phyloP scores from a whole-genome alignment of 139 green algal genomes.

The Spirogloea muscicola region DNA sequence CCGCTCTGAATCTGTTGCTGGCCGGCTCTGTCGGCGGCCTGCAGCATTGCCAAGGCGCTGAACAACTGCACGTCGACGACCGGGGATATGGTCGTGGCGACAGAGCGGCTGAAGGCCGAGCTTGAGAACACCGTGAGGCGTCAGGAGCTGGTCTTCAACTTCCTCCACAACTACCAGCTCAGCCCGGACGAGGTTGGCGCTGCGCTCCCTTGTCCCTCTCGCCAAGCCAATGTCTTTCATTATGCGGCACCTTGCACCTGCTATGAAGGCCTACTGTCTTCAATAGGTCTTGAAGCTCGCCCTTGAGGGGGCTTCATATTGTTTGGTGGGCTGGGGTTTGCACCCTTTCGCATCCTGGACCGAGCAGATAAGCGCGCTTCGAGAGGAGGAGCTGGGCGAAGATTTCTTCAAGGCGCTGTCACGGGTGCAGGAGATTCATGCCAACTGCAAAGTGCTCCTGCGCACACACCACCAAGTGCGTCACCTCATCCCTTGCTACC shows the following conservation, averaged over 20 bases:
- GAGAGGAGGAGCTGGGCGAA: constrained; percentile 55
- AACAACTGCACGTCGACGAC: constrained; percentile 14
- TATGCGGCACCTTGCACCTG: too few relatives aligned
- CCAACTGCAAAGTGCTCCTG: constrained; percentile 85
- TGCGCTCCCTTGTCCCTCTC: too few relatives aligned
- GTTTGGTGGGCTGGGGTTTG: too few relatives aligned
- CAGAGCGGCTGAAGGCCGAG: constrained; percentile 41
- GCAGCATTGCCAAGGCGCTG: constrained; percentile 33
- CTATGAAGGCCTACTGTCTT: too few relatives aligned
- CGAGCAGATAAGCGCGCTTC: constrained; percentile 35
- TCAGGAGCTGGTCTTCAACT: constrained; percentile 64
- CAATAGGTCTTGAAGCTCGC: too few relatives aligned
- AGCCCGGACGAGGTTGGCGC: constrained; percentile 65
- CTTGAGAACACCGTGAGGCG: constrained; percentile 26
- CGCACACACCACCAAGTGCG: constrained; percentile 68
- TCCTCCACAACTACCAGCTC: constrained; percentile 94
- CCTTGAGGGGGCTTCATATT: too few relatives aligned
- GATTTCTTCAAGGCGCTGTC: constrained; percentile 84
- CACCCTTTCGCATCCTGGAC: too few relatives aligned
- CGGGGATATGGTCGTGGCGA: constrained; percentile 42
- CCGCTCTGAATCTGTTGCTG: not conserved
- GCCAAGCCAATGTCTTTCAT: too few relatives aligned
- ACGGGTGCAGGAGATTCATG: constrained; percentile 82
- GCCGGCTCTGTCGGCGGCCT: not conserved
- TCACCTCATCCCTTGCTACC: too few relatives aligned